phyloP scores from a whole-genome alignment of 768 basidiomycete genomes.

The Hortiboletus flavorubellus region DNA sequence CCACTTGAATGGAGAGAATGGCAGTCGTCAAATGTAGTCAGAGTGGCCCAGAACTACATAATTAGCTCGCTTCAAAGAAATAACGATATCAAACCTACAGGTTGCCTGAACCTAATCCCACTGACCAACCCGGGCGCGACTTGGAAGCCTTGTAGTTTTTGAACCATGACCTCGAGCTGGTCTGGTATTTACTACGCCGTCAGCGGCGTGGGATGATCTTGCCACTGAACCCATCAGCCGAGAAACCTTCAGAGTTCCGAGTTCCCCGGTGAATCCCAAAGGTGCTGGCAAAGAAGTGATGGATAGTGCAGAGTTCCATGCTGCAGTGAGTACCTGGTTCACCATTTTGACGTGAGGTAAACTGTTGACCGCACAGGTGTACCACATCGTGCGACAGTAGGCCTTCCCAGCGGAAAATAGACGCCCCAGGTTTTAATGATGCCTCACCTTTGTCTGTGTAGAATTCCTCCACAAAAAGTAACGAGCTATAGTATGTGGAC shows the following conservation, averaged over 20 bases:
- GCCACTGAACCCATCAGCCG: background rate
- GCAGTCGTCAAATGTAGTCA: background rate
- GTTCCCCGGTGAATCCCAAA: background rate
- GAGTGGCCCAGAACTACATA: background rate
- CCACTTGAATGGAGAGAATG: too few species aligned
- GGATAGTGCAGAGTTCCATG: conserved; percentile 64
- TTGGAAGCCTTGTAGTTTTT: background rate
- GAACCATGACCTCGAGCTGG: background rate
- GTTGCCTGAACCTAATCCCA: background rate
- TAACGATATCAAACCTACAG: background rate
- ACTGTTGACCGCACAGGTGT: conserved; percentile 48
- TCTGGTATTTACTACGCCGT: background rate
- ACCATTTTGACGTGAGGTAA: background rate
- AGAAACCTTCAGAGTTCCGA: background rate
- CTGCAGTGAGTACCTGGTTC: conserved; percentile 39
- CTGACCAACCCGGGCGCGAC: too few species aligned
- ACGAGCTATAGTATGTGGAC: conserved; percentile 65
- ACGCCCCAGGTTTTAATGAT: too few species aligned
- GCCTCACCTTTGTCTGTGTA: conserved; percentile 6
- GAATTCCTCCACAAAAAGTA: conserved; percentile 62
- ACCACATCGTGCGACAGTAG: conserved; percentile 58
- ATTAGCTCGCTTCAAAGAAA: background rate
- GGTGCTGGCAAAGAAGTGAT: conserved; percentile 26
- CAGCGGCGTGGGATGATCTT: background rate
- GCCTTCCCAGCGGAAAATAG: conserved; percentile 1